Evolutionary conservation across 768 basidiomycete species (phyloP).

Genomic region (Inosperma sp.): DNA sequence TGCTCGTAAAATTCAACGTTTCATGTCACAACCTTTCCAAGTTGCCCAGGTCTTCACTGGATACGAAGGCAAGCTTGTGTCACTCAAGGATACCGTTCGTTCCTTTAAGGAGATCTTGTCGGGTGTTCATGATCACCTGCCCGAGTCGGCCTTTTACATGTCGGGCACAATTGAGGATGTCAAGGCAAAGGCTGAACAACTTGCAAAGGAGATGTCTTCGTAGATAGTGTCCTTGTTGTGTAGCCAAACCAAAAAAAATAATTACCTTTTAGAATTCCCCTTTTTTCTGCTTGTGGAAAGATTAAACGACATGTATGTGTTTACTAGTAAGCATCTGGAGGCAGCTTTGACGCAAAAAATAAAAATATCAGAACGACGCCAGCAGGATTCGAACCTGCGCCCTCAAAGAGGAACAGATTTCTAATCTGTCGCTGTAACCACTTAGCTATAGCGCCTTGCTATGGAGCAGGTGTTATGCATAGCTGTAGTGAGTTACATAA

Average conservation of each 20-base stretch:
- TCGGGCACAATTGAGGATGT: conserved; percentile 95
- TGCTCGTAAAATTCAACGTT: conserved; percentile 97
- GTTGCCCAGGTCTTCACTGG: conserved; percentile 99
- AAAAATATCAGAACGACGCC: conserved; percentile 40
- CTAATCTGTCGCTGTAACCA: conserved; percentile 79
- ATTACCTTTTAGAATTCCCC: conserved; percentile 14
- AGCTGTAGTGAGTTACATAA: neutral
- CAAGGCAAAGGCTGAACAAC: conserved; percentile 95
- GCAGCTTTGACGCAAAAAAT: conserved; percentile 2
- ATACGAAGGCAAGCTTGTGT: conserved; percentile 95
- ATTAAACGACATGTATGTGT: too few species aligned
- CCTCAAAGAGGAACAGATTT: conserved; percentile 65
- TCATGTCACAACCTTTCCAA: conserved; percentile 99
- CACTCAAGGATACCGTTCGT: conserved; percentile 92
- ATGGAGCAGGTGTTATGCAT: neutral
- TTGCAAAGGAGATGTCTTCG: conserved; percentile 87
- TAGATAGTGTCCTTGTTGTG: conserved; percentile 23
- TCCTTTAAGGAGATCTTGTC: conserved; percentile 98
- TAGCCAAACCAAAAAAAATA: conserved; percentile 18
- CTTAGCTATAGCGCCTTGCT: conserved; percentile 69
- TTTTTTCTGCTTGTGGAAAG: conserved; percentile 8
- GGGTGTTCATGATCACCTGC: conserved; percentile 81
- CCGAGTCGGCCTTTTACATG: conserved; percentile 99
- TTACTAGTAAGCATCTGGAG: too few species aligned
- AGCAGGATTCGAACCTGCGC: conserved; percentile 68